Evolutionary conservation across 1,139 yeast species (phyloP), one percentile per base, ranked within the genome.

Genomic region (Yamadazyma siamensis): DNA sequence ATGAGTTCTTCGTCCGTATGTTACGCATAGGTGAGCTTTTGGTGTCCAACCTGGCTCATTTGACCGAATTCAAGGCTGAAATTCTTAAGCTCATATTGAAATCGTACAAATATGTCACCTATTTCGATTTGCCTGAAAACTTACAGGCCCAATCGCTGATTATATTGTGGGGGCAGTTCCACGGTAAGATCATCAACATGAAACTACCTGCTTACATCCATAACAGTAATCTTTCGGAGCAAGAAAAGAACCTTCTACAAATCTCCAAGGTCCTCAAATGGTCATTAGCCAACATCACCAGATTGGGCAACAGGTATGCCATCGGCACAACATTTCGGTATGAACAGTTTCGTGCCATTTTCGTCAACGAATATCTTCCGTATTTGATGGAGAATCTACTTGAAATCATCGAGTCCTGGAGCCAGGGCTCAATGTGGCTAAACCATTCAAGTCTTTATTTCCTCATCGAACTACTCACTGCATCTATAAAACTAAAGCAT

Each of bases 241-340:
- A 54, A 36, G 73, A 66, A 29, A 59, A 55, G 39, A 47, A 59
- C 29, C 51, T 59, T 32, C 47, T 65, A 11, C 71, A 68, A 43
- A 49, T 65, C 25, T 56, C 72, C 21, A 89, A 87, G 55, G 75
- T 91, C 40, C 85, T 87, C 56, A 91, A 91, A 55, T 89, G 98
- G 96, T 77, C 94, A 1, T 79, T 80, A 47, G 88, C 87, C 21
- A 87, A 87, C 51, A 56, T 89, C 29, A 75, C 71, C 47, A 74
- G 95, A 41, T 55, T 88, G n/a, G 85, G 83, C 49, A 72, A 71
- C 34, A 69, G 94, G 44, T 88, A 85, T 52, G 88, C 85, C 3
- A 18, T 18, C 10, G 32, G 31, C 2, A 68, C 62, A 32, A 77
- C 73, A 42, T 75, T 66, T 41, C 57, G 62, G 11, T 80, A 80